Percentiles rank a stretch among this genome's conserved stretches.
Evolutionary conservation across 768 basidiomycete genomes (phyloP).

Genomic region (Amanita rubescens): DNA sequence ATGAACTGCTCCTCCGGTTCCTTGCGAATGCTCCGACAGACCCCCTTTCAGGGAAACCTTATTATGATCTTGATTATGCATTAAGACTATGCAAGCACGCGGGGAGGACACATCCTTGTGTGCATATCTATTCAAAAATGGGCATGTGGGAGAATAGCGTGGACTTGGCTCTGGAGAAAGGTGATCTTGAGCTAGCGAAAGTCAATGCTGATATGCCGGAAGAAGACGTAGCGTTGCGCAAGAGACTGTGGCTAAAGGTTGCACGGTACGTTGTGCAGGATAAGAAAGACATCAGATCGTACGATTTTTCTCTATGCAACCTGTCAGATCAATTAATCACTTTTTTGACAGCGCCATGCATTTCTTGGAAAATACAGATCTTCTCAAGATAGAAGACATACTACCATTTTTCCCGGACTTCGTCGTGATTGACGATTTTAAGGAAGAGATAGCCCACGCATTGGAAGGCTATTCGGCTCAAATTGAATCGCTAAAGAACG

Average conservation of each 20-base stretch:
- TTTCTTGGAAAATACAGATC: constrained; percentile 88
- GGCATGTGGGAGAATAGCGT: constrained; percentile 95
- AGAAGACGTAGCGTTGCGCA: constrained; percentile 78
- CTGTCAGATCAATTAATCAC: constrained; percentile 1
- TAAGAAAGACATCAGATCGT: constrained; percentile 98
- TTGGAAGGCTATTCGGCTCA: constrained; percentile 90
- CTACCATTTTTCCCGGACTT: constrained; percentile 99
- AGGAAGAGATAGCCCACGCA: constrained; percentile 95
- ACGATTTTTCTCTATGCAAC: constrained; percentile 25
- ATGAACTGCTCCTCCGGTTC: constrained; percentile 76
- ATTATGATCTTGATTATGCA: constrained; percentile 97
- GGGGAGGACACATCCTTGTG: constrained; percentile 79
- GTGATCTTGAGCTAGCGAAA: constrained; percentile 92
- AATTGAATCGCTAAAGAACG: constrained; percentile 81
- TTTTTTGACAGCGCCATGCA: constrained; percentile 73
- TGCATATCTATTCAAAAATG: constrained; percentile 97
- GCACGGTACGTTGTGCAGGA: constrained; percentile 98
- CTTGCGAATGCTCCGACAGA: constrained; percentile 76
- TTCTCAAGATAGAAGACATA: constrained; percentile 98
- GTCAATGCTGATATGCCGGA: constrained; percentile 93
- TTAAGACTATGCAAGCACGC: constrained; percentile 83
- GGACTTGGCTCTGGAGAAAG: constrained; percentile 89
- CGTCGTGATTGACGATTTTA: constrained; percentile 98
- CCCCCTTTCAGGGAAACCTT: constrained; percentile 77
- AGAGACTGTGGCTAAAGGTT: constrained; percentile 97